Conservation (phyloP, 192 early-diverging fungal genomes). For the Rhizophlyctis rosea region DNA sequence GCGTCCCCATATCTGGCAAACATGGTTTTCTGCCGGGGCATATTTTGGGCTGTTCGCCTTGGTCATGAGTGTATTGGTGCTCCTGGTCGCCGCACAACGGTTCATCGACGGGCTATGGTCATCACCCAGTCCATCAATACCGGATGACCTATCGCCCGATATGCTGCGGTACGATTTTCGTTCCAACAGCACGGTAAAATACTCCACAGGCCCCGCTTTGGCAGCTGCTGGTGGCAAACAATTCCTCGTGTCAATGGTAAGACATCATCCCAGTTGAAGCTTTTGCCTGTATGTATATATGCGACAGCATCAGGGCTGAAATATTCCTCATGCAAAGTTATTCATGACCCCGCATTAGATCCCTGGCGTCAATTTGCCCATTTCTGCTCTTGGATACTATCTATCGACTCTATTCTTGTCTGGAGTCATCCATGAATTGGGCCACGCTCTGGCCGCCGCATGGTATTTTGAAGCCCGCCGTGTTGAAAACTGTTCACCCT, state of each 20-base stretch:
- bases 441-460: constrained; percentile 71
- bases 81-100: no score
- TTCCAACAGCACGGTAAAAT: constrained; percentile 23
- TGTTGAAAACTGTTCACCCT: constrained; percentile 1
- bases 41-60: constrained; percentile 44
- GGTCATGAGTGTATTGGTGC: constrained; percentile 41
- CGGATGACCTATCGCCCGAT: constrained; percentile 14
- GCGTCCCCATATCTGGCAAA: constrained; percentile 45
- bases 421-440: constrained; percentile 69
- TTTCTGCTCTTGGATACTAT: constrained; percentile 66
- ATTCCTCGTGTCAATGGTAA: constrained; percentile 65
- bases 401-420: constrained; percentile 58
- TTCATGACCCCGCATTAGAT: constrained; percentile 47
- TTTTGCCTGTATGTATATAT: neutral
- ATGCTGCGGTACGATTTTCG: constrained; percentile 9
- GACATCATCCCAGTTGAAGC: neutral
- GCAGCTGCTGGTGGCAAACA: constrained; percentile 27
- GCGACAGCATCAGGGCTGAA: neutral
- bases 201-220: constrained; percentile 15
- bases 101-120: no score
- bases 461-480: constrained; percentile 38
- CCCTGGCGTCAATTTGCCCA: constrained; percentile 69
- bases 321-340: neutral
- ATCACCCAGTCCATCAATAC: constrained; percentile 20
- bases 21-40: constrained; percentile 58